A percentile compares a stretch with the other conserved stretches of the same genome.
Evolutionary conservation across 495 filamentous ascomycete species (phyloP).

Genomic region (Evernia prunastri): DNA sequence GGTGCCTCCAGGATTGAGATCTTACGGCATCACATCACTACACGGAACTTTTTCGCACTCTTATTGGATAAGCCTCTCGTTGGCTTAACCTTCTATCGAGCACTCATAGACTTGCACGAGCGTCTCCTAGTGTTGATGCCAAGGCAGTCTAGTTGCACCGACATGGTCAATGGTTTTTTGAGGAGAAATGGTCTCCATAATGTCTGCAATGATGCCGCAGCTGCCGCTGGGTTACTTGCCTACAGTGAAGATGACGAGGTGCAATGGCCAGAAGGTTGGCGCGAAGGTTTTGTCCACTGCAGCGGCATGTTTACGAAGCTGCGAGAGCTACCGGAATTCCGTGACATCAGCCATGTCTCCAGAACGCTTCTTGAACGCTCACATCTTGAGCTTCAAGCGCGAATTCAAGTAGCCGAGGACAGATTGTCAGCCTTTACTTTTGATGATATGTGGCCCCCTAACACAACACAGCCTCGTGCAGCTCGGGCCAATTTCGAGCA

Average conservation of each 20-base stretch:
- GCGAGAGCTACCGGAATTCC: conserved; percentile 1
- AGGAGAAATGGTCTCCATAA: conserved; percentile 51
- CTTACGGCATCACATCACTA: conserved; percentile 52
- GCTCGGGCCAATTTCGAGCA: conserved; percentile 9
- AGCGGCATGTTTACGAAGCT: conserved; percentile 3
- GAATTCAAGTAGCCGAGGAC: conserved; percentile 52
- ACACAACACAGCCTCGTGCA: not conserved
- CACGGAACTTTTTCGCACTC: conserved; percentile 57
- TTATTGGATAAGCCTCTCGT: conserved; percentile 51
- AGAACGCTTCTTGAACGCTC: conserved; percentile 43
- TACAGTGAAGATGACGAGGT: conserved; percentile 49
- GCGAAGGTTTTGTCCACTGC: conserved; percentile 38
- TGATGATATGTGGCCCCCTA: conserved; percentile 31
- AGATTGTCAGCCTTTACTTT: conserved; percentile 51
- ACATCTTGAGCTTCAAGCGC: conserved; percentile 52
- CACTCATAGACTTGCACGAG: conserved; percentile 48
- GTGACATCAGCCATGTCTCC: conserved; percentile 4
- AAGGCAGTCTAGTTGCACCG: conserved; percentile 41
- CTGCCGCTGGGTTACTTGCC: conserved; percentile 53
- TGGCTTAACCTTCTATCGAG: conserved; percentile 50
- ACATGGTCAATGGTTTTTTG: conserved; percentile 36
- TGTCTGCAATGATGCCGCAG: conserved; percentile 51
- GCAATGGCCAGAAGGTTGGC: conserved; percentile 54
- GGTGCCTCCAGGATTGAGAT: conserved; percentile 41
- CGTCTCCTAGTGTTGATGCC: conserved; percentile 49